Percentiles rank a stretch among this genome's conserved stretches.
Evolutionary conservation across 2,329 filamentous ascomycete genomes (phyloP).

Genomic region (Penicillium sp.): DNA sequence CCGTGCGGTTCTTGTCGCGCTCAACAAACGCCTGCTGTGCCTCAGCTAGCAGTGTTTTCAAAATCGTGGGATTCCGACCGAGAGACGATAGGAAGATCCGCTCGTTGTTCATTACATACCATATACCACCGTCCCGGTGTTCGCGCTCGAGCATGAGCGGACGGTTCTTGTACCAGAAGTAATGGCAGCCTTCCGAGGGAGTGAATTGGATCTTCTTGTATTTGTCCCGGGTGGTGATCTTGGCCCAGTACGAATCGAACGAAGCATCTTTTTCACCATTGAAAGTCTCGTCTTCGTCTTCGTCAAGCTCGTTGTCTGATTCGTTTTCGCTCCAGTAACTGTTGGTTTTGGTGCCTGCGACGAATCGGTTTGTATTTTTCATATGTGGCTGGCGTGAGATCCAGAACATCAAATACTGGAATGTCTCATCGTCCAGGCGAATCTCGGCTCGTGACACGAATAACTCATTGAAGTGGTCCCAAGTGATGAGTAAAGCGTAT

Average conservation of each 20-base stretch:
- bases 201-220: constrained; percentile 53
- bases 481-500: constrained; percentile 52
- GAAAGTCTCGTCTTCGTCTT: constrained; percentile 29
- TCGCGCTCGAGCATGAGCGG: constrained; percentile 45
- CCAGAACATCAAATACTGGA: constrained; percentile 71
- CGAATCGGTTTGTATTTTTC: constrained; percentile 58
- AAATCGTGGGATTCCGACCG: constrained; percentile 33
- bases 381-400: constrained; percentile 62
- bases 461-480: constrained; percentile 50
- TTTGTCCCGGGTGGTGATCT: constrained; percentile 38
- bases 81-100: constrained; percentile 35
- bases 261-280: constrained; percentile 39
- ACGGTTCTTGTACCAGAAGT: constrained; percentile 64
- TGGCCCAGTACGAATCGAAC: constrained; percentile 42
- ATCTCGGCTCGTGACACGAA: constrained; percentile 67
- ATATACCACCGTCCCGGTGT: constrained; percentile 18
- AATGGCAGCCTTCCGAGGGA: constrained; percentile 64
- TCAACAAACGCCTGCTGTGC: constrained; percentile 38
- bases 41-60: constrained; percentile 36
- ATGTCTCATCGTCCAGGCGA: constrained; percentile 67
- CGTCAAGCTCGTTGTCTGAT: constrained; percentile 17
- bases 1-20: constrained; percentile 35
- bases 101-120: constrained; percentile 27
- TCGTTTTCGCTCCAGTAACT: constrained; percentile 26
- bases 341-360: constrained; percentile 62